These are phyloP conservation scores for Poa annua DNA, from an alignment of 176 grass and related monocot species.

Conservation along the genomic window DNA sequence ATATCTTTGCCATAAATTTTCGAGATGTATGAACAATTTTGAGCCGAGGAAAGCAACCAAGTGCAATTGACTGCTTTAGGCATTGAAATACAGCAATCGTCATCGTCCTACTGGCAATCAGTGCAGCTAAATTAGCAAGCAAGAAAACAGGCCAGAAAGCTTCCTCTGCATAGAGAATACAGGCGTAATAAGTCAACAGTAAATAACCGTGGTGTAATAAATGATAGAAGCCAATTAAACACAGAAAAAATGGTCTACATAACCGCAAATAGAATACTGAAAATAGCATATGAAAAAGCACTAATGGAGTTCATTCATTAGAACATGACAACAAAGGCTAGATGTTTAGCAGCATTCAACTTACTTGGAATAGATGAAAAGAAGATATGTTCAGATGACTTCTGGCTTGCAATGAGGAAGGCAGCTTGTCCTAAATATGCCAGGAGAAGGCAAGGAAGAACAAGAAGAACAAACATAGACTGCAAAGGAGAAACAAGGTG, in stretches of 20 bases:
- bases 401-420: conserved; percentile 84
- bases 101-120: conserved; percentile 98
- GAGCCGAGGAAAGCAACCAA: conserved; percentile 94
- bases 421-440: conserved; percentile 95
- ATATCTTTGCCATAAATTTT: conserved; percentile 98
- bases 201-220: background rate
- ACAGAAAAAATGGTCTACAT: background rate
- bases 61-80: conserved; percentile 90
- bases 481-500: conserved; percentile 53
- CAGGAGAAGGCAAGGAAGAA: conserved; percentile 91
- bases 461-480: conserved; percentile 85
- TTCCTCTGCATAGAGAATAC: conserved; percentile 50
- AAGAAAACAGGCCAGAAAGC: conserved; percentile 94
- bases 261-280: conserved; percentile 6
- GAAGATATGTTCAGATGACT: conserved; percentile 70
- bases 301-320: conserved; percentile 30
- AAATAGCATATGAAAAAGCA: background rate
- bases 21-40: conserved; percentile 96
- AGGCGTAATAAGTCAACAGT: conserved; percentile 13
- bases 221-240: conserved; percentile 7
- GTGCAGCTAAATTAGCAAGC: conserved; percentile 81
- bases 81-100: conserved; percentile 91
- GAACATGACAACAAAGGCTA: conserved; percentile 18
- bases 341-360: conserved; percentile 32
- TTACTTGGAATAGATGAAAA: conserved; percentile 95